A percentile compares a stretch with the other conserved stretches of the same genome.
These are phyloP conservation scores for Prunus yedoensis DNA, from an alignment of 331 rosid genomes.

Conservation along the genomic window DNA sequence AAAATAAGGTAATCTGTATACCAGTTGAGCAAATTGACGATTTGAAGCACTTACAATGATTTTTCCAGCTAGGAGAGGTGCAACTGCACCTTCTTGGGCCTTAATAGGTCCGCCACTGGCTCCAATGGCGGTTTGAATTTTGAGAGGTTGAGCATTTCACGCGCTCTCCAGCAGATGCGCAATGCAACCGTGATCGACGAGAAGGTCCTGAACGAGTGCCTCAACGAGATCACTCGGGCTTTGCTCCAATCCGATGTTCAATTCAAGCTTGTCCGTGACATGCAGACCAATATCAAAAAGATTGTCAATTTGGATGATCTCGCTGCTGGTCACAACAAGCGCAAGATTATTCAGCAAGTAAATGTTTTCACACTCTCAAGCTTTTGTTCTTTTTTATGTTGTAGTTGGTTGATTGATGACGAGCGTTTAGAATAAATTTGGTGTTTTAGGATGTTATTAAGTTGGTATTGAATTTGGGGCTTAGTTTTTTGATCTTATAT, in stretches of 20 bases:
- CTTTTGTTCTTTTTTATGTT: not conserved
- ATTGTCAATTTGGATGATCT: conserved; percentile 83
- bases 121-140: too few relatives aligned
- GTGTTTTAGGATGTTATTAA: not conserved
- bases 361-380: not conserved
- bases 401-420: not conserved
- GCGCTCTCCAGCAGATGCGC: conserved; percentile 95
- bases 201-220: conserved; percentile 78
- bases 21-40: too few relatives aligned
- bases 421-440: not conserved
- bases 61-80: too few relatives aligned
- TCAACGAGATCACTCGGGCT: conserved; percentile 89
- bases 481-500: not conserved
- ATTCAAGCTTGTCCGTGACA: conserved; percentile 83
- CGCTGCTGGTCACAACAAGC: conserved; percentile 91
- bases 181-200: conserved; percentile 86
- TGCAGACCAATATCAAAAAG: conserved; percentile 83
- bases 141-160: conserved; percentile 52
- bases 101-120: too few relatives aligned
- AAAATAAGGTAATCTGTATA: too few relatives aligned
- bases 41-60: too few relatives aligned
- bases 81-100: too few relatives aligned
- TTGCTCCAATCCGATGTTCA: conserved; percentile 84
- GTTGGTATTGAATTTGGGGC: not conserved
- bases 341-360: conserved; percentile 80